Evolutionary conservation across 495 filamentous ascomycete genomes (phyloP).

Genomic region (Melanomma pulvis-pyrius): DNA sequence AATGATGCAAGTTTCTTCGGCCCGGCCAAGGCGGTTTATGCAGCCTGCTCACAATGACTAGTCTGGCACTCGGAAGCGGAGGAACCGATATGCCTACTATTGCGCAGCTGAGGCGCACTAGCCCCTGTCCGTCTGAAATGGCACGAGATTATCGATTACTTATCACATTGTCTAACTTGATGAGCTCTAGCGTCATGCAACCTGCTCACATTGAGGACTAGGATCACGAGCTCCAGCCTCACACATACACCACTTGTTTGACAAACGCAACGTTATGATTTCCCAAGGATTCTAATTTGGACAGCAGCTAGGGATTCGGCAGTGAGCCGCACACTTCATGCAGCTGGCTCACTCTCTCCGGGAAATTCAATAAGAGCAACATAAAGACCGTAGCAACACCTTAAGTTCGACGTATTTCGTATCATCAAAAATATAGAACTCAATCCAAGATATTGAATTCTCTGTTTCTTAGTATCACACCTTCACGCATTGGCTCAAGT

Average conservation of each 20-base stretch:
- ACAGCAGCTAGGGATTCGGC: no score
- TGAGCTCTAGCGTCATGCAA: neutral
- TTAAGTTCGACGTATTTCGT: neutral
- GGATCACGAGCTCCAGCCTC: no score
- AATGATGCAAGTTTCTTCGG: constrained; percentile 32
- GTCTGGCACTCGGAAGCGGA: neutral
- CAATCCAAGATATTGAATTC: neutral
- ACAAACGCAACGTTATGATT: no score
- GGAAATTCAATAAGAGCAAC: no score
- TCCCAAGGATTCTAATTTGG: no score
- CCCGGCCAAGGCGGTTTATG: constrained; percentile 36
- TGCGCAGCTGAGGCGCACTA: neutral
- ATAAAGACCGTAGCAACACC: neutral
- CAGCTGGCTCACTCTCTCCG: no score
- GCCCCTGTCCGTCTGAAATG: no score
- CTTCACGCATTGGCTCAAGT: neutral
- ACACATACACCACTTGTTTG: no score
- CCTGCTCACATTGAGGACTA: neutral
- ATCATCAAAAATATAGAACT: neutral
- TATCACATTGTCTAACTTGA: neutral
- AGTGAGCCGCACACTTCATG: no score
- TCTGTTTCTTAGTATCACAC: neutral
- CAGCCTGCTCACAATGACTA: constrained; percentile 43
- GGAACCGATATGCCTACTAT: neutral
- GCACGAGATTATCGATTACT: no score